These are phyloP conservation scores for Musa beccarii DNA, from an alignment of 176 grass and related monocot species.

Conservation along the genomic window DNA sequence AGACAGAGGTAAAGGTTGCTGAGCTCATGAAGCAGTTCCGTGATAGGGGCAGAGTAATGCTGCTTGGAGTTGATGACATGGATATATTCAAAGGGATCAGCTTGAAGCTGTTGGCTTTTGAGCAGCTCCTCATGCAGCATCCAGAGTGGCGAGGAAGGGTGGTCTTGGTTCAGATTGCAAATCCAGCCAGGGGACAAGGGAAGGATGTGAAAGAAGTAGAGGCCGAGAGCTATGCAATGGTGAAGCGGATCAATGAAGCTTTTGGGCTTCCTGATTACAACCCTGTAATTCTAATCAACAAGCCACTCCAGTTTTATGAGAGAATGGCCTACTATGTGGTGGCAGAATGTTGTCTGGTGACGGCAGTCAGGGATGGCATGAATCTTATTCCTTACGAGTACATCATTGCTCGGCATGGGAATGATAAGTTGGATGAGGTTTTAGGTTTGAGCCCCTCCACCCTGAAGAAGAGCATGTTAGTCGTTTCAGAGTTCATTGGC, in stretches of 20 bases:
- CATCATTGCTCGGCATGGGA: slow-evolving; percentile 73
- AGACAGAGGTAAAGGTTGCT: slow-evolving; percentile 50
- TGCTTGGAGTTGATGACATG: slow-evolving; percentile 92
- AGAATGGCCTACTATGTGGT: slow-evolving; percentile 92
- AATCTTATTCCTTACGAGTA: slow-evolving; percentile 95
- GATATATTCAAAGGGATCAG: slow-evolving; percentile 95
- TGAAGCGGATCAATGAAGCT: slow-evolving; percentile 61
- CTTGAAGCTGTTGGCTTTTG: slow-evolving; percentile 85
- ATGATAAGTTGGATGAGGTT: slow-evolving; percentile 54
- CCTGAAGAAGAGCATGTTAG: slow-evolving; percentile 80
- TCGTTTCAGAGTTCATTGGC: slow-evolving; percentile 81
- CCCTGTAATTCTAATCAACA: slow-evolving; percentile 74
- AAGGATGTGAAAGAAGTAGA: slow-evolving; percentile 88
- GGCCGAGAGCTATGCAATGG: slow-evolving; percentile 79
- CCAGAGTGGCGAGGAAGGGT: slow-evolving; percentile 55
- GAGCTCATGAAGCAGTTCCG: slow-evolving; percentile 72
- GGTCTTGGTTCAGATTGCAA: slow-evolving; percentile 90
- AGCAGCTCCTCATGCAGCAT: slow-evolving; percentile 75
- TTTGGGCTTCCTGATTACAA: slow-evolving; percentile 67
- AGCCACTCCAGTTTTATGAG: slow-evolving; percentile 72
- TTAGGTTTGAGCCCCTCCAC: slow-evolving; percentile 34
- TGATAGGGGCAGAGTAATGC: slow-evolving; percentile 31
- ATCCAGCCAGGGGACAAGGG: slow-evolving; percentile 73
- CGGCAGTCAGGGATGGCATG: slow-evolving; percentile 92
- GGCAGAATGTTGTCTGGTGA: slow-evolving; percentile 83